Evolutionary conservation across 805 yeast species (phyloP).

Genomic region (Metschnikowia aberdeeniae): DNA sequence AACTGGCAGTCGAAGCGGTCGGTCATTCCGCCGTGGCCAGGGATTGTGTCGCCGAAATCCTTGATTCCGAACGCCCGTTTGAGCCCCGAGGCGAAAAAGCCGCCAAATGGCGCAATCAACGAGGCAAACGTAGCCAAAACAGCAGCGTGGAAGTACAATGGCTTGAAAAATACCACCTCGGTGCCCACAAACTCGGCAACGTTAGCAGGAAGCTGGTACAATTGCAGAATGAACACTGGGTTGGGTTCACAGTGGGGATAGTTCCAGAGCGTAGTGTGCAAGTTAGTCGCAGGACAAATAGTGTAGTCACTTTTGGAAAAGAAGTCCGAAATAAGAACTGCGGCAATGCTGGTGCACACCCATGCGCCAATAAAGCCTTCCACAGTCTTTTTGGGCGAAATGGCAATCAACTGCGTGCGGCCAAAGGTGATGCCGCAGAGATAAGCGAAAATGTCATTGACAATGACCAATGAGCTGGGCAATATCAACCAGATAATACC

Average conservation of each 20-base stretch:
- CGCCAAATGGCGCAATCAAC: conserved; percentile 96
- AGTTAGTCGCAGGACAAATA: conserved; percentile 81
- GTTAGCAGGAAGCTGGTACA: conserved; percentile 68
- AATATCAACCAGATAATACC: conserved; percentile 94
- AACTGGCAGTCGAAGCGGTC: conserved; percentile 98
- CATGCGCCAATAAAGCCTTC: conserved; percentile 98
- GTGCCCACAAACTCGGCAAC: conserved; percentile 46
- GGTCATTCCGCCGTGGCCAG: conserved; percentile 98
- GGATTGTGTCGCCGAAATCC: conserved; percentile 97
- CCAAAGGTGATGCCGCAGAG: conserved; percentile 97
- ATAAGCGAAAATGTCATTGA: conserved; percentile 94
- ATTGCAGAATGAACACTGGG: conserved; percentile 83
- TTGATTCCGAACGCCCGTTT: conserved; percentile 94
- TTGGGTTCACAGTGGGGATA: conserved; percentile 74
- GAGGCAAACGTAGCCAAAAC: conserved; percentile 92
- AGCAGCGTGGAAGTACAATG: conserved; percentile 86
- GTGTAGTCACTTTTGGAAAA: conserved; percentile 66
- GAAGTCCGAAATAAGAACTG: conserved; percentile 60
- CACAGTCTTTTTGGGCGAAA: conserved; percentile 95
- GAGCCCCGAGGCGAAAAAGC: conserved; percentile 96
- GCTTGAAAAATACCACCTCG: conserved; percentile 62
- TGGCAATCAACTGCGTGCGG: conserved; percentile 82
- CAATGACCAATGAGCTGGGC: conserved; percentile 88
- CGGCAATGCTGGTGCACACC: conserved; percentile 82
- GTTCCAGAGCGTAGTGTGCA: conserved; percentile 57